Evolutionary conservation across 192 early-diverging fungal genomes (phyloP).

Genomic region (Coemansia sp.): DNA sequence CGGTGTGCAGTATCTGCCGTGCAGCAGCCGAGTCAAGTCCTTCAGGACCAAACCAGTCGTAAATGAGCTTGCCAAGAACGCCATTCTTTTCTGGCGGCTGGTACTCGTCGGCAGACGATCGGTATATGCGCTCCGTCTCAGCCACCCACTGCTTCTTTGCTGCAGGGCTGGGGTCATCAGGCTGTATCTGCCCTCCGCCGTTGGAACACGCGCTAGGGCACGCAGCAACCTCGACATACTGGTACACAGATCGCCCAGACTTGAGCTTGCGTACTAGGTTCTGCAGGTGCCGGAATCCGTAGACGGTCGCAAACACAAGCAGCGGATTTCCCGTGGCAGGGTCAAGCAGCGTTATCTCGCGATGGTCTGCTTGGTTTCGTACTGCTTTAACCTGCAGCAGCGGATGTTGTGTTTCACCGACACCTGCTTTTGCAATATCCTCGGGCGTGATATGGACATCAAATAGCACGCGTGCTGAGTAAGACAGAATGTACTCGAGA

Average conservation of each 20-base stretch:
- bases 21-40: constrained; percentile 66
- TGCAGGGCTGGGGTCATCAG: constrained; percentile 45
- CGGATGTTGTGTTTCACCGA: constrained; percentile 43
- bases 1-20: constrained; percentile 68
- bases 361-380: constrained; percentile 77
- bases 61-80: constrained; percentile 62
- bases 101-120: constrained; percentile 51
- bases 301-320: constrained; percentile 82
- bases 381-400: constrained; percentile 66
- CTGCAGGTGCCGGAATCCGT: constrained; percentile 98
- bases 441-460: constrained; percentile 63
- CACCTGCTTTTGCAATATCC: constrained; percentile 42
- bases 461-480: constrained; percentile 80
- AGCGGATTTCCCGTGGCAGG: constrained; percentile 55
- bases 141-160: constrained; percentile 76
- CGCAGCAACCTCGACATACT: constrained; percentile 97
- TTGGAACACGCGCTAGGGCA: constrained; percentile 97
- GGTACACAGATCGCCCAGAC: constrained; percentile 68
- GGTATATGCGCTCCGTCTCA: constrained; percentile 68
- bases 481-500: constrained; percentile 81
- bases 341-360: constrained; percentile 62
- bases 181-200: constrained; percentile 92
- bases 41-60: constrained; percentile 74
- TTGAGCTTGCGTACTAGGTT: constrained; percentile 97
- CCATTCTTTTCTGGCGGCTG: constrained; percentile 69